phyloP scores from a whole-genome alignment of 2,329 filamentous ascomycete genomes.

The Emergomyces africanus region DNA sequence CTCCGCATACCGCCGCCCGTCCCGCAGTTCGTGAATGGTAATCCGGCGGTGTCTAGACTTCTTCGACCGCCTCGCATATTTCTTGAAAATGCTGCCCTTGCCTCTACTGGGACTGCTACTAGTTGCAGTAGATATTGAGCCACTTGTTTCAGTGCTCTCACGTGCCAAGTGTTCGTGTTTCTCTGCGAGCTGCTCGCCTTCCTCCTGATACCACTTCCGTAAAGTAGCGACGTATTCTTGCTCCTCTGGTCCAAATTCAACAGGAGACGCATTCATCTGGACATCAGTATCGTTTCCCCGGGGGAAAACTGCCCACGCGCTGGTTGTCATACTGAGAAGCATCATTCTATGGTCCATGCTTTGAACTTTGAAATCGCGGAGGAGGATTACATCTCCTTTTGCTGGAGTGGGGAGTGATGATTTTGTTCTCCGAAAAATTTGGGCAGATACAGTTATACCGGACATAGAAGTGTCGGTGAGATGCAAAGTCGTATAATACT shows the following conservation, averaged over 20 bases:
- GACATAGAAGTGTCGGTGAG: constrained; percentile 34
- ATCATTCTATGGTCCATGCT: constrained; percentile 27
- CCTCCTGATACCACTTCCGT: constrained; percentile 29
- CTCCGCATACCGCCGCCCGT: constrained; percentile 30
- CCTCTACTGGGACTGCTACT: constrained; percentile 16
- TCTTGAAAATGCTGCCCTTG: constrained; percentile 7
- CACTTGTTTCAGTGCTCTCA: constrained; percentile 12
- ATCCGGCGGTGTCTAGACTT: constrained; percentile 20
- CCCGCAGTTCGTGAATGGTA: constrained; percentile 31
- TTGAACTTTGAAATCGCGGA: constrained; percentile 35
- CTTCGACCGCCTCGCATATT: constrained; percentile 3
- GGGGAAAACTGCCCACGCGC: constrained; percentile 36
- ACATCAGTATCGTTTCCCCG: constrained; percentile 15
- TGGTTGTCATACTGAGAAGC: constrained; percentile 29
- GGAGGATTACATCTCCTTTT: constrained; percentile 31
- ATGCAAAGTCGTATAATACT: constrained; percentile 29
- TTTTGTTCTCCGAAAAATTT: constrained; percentile 31
- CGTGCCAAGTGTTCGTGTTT: constrained; percentile 16
- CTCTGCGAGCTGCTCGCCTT: constrained; percentile 23
- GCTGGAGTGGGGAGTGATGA: constrained; percentile 24
- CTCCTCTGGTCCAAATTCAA: constrained; percentile 30
- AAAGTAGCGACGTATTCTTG: constrained; percentile 21
- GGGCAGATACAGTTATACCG: constrained; percentile 25
- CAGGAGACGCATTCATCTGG: constrained; percentile 24
- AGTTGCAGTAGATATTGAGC: constrained; percentile 8